Base-by-base conservation (phyloP, 352 stramenopile genomes). In the Pythium utonaiense region DNA sequence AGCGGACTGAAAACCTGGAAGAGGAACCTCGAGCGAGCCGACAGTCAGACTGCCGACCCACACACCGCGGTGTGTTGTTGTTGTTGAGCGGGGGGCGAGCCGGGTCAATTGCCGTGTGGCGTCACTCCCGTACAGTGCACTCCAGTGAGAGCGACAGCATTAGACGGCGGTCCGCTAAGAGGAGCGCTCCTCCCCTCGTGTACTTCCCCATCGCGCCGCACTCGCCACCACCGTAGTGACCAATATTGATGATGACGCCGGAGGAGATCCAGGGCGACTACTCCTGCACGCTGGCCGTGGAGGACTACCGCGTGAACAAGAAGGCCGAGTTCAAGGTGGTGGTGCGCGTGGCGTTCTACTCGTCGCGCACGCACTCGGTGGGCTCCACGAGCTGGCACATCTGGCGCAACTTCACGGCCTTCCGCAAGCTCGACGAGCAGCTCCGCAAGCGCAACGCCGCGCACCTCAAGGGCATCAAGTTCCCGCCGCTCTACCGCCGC, bases 191-290 rank as follows among this genome's bases (percentile, higher is more conserved):
- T 19, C 40, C 19, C 9, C 36, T n/a, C n/a, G n/a, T n/a, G n/a
- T n/a, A n/a, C n/a, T n/a, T n/a, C 36, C 36, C 16, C 36, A 16
- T 44, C 34, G 12, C 14, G 14, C n/a, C 34, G 6, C n/a, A n/a
- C n/a, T n/a, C n/a, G n/a, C 31, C 31, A 36, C 31, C 33, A 28
- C 16, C 24, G n/a, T n/a, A n/a, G n/a, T n/a, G n/a, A n/a, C 19
- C 52, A 58, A 48, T 9, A 48, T 21, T 69, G 48, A 70, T 42
- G 44, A 90, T 92, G 78, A 88, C 77, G 56, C 80, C 83, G 56
- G 83, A 90, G 60, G 83, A 93, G 69, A 93, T 93, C 66, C 77
- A 90, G 54, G 81, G 81, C 57, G 78, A 89, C 69, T 91, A 91
- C 67, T 30, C 41, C 47, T 90, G 80, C 65, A 63, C 66, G 19